phyloP scores from a whole-genome alignment of 257 asterid genomes.

The Petrea volubilis region DNA sequence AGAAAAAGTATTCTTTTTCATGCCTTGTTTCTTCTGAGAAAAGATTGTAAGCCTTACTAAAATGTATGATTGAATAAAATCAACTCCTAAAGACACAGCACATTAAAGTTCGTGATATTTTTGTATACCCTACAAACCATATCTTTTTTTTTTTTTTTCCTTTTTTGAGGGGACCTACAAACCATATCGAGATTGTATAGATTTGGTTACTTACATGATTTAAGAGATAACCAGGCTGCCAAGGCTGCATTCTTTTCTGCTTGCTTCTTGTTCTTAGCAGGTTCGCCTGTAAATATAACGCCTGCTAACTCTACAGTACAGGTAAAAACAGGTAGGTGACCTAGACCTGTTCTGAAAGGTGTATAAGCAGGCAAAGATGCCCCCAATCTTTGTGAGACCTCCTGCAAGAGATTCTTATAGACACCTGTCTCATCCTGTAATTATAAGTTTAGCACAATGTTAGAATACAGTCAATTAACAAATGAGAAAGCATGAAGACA shows the following conservation, averaged over 20 bases:
- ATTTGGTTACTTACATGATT: conserved; percentile 32
- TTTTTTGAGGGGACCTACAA: no score
- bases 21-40: background rate
- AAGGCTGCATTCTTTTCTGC: conserved; percentile 57
- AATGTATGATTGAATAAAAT: background rate
- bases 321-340: conserved; percentile 45
- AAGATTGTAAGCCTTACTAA: background rate
- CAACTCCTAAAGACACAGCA: background rate
- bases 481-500: background rate
- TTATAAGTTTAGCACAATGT: background rate
- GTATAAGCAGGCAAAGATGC: conserved; percentile 47
- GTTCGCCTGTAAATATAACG: conserved; percentile 46
- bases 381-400: conserved; percentile 54
- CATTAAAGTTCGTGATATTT: background rate
- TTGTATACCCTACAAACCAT: no score
- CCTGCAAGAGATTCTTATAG: conserved; percentile 54
- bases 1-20: background rate
- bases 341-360: conserved; percentile 44
- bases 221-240: conserved; percentile 54
- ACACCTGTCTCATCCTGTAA: conserved; percentile 55
- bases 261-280: conserved; percentile 51
- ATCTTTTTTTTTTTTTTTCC: no score
- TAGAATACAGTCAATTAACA: background rate
- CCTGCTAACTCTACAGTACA: conserved; percentile 52
- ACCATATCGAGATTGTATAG: background rate